Evolutionary conservation across 345 rosid genomes (phyloP).

Genomic region (Litchi chinensis): DNA sequence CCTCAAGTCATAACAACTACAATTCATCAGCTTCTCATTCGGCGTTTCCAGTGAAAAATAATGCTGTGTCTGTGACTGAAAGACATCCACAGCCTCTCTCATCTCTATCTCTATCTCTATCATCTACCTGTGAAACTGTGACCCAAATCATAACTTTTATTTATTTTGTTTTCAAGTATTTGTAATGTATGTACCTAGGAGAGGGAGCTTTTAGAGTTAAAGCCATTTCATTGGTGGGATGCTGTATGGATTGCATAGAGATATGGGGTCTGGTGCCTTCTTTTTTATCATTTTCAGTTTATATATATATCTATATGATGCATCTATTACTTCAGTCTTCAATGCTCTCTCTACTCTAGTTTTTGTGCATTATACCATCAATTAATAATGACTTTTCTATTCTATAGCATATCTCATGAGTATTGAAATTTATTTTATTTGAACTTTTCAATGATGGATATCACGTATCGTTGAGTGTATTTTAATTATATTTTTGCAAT

Average conservation of each 20-base stretch:
- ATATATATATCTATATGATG: no score
- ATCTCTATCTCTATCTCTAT: background rate
- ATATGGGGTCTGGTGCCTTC: background rate
- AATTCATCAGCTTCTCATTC: conserved; percentile 14
- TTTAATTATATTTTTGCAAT: no score
- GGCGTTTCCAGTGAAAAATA: conserved; percentile 20
- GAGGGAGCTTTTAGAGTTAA: conserved; percentile 21
- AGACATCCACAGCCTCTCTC: background rate
- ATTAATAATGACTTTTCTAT: no score
- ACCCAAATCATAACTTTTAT: background rate
- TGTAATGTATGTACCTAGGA: conserved; percentile 21
- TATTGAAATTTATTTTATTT: no score
- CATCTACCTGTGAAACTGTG: conserved; percentile 6
- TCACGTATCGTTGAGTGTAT: no score
- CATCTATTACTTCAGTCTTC: no score
- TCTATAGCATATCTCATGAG: no score
- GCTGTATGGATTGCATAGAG: conserved; percentile 12
- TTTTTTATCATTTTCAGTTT: no score
- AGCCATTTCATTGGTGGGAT: conserved; percentile 20
- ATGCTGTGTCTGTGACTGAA: background rate
- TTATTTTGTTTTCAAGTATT: background rate
- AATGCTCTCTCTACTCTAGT: no score
- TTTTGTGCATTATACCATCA: no score
- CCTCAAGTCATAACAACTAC: conserved; percentile 27
- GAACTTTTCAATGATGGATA: no score